These are phyloP conservation scores for Marasmius fiardii DNA, from an alignment of 1,284 basidiomycete species.

Conservation along the genomic window DNA sequence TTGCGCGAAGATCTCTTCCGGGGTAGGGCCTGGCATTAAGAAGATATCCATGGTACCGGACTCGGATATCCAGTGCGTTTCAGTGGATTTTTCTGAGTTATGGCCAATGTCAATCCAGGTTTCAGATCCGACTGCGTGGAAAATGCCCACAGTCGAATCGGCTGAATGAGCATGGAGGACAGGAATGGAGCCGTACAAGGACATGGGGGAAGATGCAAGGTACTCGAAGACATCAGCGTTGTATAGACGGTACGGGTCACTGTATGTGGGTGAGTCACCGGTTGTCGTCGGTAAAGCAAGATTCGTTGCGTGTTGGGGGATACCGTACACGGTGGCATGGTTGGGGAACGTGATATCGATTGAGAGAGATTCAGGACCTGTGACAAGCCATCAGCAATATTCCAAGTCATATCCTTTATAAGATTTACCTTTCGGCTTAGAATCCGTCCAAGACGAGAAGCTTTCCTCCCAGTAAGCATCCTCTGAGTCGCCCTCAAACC, in stretches of 20 bases:
- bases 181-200: conserved; percentile 90
- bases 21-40: conserved; percentile 87
- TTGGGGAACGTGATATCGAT: conserved; percentile 93
- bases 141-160: conserved; percentile 84
- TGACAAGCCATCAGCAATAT: background rate
- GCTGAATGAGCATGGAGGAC: conserved; percentile 90
- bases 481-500: conserved; percentile 85
- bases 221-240: conserved; percentile 99
- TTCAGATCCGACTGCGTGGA: conserved; percentile 91
- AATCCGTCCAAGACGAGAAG: conserved; percentile 84
- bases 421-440: conserved; percentile 87
- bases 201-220: conserved; percentile 86
- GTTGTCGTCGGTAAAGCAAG: conserved; percentile 86
- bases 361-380: conserved; percentile 88
- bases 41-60: conserved; percentile 95
- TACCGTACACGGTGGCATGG: conserved; percentile 88
- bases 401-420: background rate
- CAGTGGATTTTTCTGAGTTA: conserved; percentile 58
- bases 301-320: conserved; percentile 94
- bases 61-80: conserved; percentile 97
- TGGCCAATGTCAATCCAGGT: conserved; percentile 93
- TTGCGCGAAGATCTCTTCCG: conserved; percentile 80
- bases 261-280: conserved; percentile 67
- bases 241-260: conserved; percentile 93
- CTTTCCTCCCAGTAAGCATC: conserved; percentile 89